Conservation (phyloP, 768 basidiomycete species). For the Cubamyces sp. region DNA sequence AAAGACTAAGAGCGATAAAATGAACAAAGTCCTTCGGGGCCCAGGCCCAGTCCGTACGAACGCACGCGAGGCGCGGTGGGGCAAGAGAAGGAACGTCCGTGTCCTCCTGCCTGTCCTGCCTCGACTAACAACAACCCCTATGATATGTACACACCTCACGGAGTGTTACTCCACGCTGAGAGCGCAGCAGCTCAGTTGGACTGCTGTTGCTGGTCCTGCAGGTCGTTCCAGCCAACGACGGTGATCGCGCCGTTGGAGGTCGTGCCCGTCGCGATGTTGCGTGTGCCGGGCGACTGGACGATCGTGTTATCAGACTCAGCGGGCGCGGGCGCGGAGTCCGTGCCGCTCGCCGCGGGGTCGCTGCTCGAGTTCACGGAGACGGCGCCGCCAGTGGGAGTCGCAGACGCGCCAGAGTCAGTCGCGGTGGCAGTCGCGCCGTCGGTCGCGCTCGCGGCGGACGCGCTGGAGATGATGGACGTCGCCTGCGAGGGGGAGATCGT, state of each 20-base stretch:
- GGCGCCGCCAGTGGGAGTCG: constrained; percentile 17
- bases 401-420: constrained; percentile 21
- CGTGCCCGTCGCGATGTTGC: constrained; percentile 47
- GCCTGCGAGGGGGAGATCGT: constrained; percentile 34
- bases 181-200: constrained; percentile 4
- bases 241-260: constrained; percentile 46
- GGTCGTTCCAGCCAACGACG: constrained; percentile 49
- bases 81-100: constrained; percentile 13
- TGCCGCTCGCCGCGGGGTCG: constrained; percentile 10
- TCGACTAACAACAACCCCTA: constrained; percentile 1
- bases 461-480: constrained; percentile 37
- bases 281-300: constrained; percentile 37
- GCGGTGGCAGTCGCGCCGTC: constrained; percentile 23
- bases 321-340: constrained; percentile 23
- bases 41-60: not conserved
- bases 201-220: not conserved
- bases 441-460: constrained; percentile 4
- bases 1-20: constrained; percentile 2
- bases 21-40: constrained; percentile 8
- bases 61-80: not conserved
- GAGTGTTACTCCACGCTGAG: not conserved
- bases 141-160: not conserved
- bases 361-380: constrained; percentile 26
- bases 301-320: constrained; percentile 25
- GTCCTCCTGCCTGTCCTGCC: constrained; percentile 4